Base-by-base conservation (phyloP, 2,329 filamentous ascomycete species). In the Scleromitrula shiraiana region DNA sequence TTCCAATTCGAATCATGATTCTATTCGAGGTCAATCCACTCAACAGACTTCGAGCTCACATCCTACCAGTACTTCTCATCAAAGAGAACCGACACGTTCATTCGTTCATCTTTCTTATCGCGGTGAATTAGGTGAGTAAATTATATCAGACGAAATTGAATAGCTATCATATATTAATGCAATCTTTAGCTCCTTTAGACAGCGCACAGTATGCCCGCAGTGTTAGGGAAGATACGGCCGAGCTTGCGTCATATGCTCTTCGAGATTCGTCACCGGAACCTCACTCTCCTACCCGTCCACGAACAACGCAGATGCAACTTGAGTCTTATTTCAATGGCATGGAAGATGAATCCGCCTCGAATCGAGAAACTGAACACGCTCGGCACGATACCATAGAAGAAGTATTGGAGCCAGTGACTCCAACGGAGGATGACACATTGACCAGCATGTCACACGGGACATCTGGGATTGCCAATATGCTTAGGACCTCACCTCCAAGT, bases 211-310 rank as follows among this genome's bases (percentile, higher is more conserved):
- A 87, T 65, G 85, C 87, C 27, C 80, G 82, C 50, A 85, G 82
- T 55, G 84, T 95, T 33, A 83, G 89, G 54, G 83, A 93, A 67
- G 84, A 93, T 62, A 94, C 89, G 2, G 87, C 88, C 43, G 88
- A 95, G 67, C 74, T 95, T 49, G 89, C 89, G 36, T 88, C 80
- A 15, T 88, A 90, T 63, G 82, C 88, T 41, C 75, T 95, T 23
- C 83, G 83, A 32, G 80, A 85, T 57, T 74, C 75, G 57, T 56
- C 54, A 12, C 56, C 55, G 27, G 59, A 55, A 36, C 60, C 65
- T 62, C 51, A 55, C 22, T 57, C 59, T 24, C 60, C 60, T 12
- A 50, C 53, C 17, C 52, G 53, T 22, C 49, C 50, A 35, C 52
- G 53, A 7, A 37, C 50, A 8, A 32, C 41, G 5, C 58, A 60